phyloP scores from a whole-genome alignment of 192 early-diverging fungal genomes.

The Coemansia asiatica region DNA sequence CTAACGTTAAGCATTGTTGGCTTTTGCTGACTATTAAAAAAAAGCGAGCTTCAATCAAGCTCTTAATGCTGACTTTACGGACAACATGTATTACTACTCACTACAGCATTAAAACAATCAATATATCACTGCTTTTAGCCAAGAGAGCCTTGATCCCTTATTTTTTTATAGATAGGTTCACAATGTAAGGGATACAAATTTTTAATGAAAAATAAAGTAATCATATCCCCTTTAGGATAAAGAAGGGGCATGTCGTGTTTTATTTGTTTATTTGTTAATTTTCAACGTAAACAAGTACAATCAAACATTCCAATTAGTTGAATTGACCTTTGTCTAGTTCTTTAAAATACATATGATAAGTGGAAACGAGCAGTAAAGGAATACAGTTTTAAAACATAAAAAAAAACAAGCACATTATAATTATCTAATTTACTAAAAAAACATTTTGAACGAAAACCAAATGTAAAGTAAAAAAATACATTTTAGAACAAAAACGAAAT shows the following conservation, averaged over 20 bases:
- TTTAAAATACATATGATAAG: too few species aligned
- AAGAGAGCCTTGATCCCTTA: too few species aligned
- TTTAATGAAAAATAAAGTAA: background rate
- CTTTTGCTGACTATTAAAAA: background rate
- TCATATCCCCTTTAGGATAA: background rate
- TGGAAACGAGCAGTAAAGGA: too few species aligned
- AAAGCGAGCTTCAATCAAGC: background rate
- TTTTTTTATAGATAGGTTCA: too few species aligned
- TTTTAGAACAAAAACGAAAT: background rate
- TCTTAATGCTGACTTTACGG: background rate
- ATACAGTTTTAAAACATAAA: too few species aligned
- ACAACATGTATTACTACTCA: background rate
- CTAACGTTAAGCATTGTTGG: too few species aligned
- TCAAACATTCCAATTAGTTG: too few species aligned
- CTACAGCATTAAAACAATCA: background rate
- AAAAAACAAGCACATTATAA: too few species aligned
- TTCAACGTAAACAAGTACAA: background rate
- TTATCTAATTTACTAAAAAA: too few species aligned
- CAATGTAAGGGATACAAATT: background rate
- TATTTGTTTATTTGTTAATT: background rate
- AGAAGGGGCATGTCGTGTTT: too few species aligned
- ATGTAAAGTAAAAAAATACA: background rate
- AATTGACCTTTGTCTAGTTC: too few species aligned
- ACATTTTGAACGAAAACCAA: too few species aligned
- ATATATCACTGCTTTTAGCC: background rate